These are phyloP conservation scores for Umbelopsis sp. DNA, from an alignment of 371 early-diverging fungal genomes.

Conservation along the genomic window DNA sequence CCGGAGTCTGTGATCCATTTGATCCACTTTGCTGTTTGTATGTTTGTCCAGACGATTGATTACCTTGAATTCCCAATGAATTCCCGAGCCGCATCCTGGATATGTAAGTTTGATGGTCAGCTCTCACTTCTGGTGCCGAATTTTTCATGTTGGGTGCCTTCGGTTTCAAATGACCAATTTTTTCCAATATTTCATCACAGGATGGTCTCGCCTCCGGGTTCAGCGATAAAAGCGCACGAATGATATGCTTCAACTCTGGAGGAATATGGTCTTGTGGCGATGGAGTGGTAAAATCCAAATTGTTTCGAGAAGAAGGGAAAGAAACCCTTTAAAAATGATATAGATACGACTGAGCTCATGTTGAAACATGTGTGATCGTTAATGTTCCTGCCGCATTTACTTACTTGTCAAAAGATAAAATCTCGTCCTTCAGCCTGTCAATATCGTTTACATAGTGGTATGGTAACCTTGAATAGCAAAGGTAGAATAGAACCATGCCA, in stretches of 20 bases:
- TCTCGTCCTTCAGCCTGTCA: conserved; percentile 79
- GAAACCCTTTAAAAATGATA: conserved; percentile 23
- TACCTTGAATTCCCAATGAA: conserved; percentile 1
- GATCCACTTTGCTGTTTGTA: background rate
- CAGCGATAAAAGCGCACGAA: conserved; percentile 58
- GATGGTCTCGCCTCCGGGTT: conserved; percentile 70
- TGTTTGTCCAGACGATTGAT: conserved; percentile 10
- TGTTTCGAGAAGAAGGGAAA: conserved; percentile 39
- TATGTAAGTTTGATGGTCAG: background rate
- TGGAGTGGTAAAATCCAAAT: conserved; percentile 33
- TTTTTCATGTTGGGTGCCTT: conserved; percentile 9
- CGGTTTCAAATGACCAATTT: conserved; percentile 28
- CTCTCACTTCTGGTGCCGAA: background rate
- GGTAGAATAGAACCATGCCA: conserved; percentile 90
- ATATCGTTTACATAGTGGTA: conserved; percentile 88
- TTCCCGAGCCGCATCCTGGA: background rate
- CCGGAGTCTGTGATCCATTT: conserved; percentile 12
- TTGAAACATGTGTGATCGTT: too few species aligned
- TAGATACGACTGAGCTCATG: background rate
- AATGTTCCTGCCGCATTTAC: background rate
- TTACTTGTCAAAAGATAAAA: conserved; percentile 65
- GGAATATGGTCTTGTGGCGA: conserved; percentile 48
- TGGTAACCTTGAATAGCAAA: conserved; percentile 86
- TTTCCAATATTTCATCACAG: conserved; percentile 60
- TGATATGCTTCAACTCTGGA: conserved; percentile 59